Percentiles rank a stretch among this genome's conserved stretches.
Evolutionary conservation across 176 grass and related monocot genomes (phyloP).

Genomic region (Oryza coarctata): DNA sequence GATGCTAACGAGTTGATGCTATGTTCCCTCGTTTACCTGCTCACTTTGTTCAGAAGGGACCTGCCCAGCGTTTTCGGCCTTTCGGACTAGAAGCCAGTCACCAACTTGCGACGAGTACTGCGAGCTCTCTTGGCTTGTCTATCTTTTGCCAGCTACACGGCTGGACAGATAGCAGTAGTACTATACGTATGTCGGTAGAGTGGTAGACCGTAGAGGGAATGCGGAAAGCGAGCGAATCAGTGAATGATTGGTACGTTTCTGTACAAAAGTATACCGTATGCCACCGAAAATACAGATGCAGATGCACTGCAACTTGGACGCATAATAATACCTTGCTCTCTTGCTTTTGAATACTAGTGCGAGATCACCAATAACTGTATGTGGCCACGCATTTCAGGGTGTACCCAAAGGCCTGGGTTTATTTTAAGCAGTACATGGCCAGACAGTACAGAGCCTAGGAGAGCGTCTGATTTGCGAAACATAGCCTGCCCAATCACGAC

Average conservation of each 20-base stretch:
- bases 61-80: not conserved
- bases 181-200: not conserved
- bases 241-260: not conserved
- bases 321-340: no score
- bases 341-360: no score
- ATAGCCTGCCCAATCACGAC: no score
- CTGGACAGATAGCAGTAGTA: no score
- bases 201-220: not conserved
- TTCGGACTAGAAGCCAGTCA: not conserved
- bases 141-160: not conserved
- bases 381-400: no score
- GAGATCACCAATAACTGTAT: no score
- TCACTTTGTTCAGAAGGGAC: not conserved
- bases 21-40: not conserved
- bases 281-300: not conserved
- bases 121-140: not conserved
- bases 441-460: no score
- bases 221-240: not conserved
- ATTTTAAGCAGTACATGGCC: no score
- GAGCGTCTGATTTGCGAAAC: no score
- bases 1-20: not conserved
- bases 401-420: no score
- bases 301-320: no score
- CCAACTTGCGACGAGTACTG: not conserved
- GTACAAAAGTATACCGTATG: not conserved